Percentiles rank a stretch among this genome's conserved stretches.
Evolutionary conservation across 805 yeast species (phyloP).

Genomic region (Pichia eremophila): DNA sequence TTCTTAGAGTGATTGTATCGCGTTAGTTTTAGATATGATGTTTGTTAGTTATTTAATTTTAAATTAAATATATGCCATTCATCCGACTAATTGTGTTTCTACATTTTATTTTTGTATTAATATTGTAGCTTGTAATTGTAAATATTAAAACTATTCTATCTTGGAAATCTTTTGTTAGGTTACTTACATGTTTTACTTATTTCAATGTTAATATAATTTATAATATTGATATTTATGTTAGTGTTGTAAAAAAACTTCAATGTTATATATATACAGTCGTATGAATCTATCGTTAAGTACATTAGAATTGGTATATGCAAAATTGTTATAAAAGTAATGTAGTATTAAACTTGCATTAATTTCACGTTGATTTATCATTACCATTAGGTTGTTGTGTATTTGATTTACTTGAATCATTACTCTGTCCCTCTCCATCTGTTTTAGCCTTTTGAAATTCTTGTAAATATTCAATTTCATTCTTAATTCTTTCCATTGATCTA

Average conservation of each 20-base stretch:
- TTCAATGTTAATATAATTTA: no score
- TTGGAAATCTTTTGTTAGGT: no score
- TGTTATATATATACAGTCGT: no score
- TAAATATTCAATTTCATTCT: conserved; percentile 60
- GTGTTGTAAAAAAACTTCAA: no score
- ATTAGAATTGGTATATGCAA: no score
- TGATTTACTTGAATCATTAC: background rate
- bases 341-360: no score
- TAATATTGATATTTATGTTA: no score
- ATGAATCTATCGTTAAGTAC: background rate
- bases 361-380: conserved; percentile 1
- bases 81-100: conserved; percentile 44
- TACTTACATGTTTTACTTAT: no score
- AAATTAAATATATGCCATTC: conserved; percentile 21
- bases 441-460: conserved; percentile 31
- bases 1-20: conserved; percentile 46
- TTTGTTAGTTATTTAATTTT: conserved; percentile 11
- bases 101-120: conserved; percentile 22
- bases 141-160: no score
- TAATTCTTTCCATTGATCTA: conserved; percentile 87
- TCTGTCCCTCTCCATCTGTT: conserved; percentile 4
- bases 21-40: conserved; percentile 27
- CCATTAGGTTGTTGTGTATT: background rate
- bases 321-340: no score
- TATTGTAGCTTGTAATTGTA: no score